phyloP scores from a whole-genome alignment of 2,329 filamentous ascomycete species.

The Seiridium unicorne region DNA sequence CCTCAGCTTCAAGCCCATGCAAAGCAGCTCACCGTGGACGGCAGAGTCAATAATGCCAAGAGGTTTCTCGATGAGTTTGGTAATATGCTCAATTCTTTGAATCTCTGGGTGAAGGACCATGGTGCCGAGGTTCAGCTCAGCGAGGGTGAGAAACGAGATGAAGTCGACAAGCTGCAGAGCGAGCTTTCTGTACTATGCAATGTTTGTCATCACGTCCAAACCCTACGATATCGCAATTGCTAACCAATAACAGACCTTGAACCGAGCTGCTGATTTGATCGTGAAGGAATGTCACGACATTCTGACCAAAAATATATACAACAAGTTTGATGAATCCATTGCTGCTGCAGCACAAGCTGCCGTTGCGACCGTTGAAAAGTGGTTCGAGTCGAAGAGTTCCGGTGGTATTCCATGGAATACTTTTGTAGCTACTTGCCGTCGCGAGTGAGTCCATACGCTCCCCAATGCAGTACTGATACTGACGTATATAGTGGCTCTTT shows the following conservation, averaged over 20 bases:
- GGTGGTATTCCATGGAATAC: neutral
- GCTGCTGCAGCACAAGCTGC: neutral
- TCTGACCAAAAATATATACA: neutral
- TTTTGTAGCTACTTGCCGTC: neutral
- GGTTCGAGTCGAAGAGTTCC: neutral
- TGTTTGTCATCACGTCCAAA: neutral
- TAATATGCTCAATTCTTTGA: constrained; percentile 38
- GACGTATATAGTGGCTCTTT: neutral
- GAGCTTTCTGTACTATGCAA: neutral
- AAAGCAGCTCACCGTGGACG: constrained; percentile 50
- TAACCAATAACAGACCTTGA: neutral
- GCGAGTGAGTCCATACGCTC: neutral
- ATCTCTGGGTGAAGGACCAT: constrained; percentile 22
- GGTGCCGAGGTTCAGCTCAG: constrained; percentile 21
- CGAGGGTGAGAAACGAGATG: neutral
- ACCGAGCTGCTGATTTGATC: neutral
- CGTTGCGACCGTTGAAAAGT: neutral
- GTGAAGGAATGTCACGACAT: neutral
- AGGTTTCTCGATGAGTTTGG: constrained; percentile 50
- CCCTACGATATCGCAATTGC: neutral
- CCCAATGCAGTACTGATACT: neutral
- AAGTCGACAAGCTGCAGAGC: neutral
- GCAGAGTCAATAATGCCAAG: constrained; percentile 36
- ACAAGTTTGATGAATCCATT: neutral
- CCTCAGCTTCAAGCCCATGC: constrained; percentile 59